Evolutionary conservation across 2,329 filamentous ascomycete genomes (phyloP).

Genomic region (Pseudocercospora cruenta): DNA sequence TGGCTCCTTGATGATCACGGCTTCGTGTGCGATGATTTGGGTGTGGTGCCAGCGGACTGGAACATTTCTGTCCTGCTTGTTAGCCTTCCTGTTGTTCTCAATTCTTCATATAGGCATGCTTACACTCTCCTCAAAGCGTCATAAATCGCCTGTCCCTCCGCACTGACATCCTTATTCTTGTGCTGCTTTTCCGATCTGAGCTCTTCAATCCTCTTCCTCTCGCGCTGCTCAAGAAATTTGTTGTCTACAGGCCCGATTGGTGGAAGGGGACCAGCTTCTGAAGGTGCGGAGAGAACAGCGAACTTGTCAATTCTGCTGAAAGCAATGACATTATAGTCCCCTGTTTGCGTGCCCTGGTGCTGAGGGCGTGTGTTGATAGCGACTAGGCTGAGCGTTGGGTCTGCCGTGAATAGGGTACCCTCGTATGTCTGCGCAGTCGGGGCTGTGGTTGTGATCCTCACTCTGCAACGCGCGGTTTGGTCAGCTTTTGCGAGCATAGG

Average conservation of each 20-base stretch:
- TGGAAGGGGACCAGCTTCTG: constrained; percentile 45
- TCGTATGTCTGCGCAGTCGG: constrained; percentile 58
- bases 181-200: constrained; percentile 62
- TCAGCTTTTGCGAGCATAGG: background rate
- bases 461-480: background rate
- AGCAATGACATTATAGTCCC: constrained; percentile 64
- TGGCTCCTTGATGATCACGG: constrained; percentile 61
- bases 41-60: constrained; percentile 63
- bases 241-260: constrained; percentile 58
- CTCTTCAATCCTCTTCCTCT: constrained; percentile 59
- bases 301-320: constrained; percentile 62
- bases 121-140: constrained; percentile 63
- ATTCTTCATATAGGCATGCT: too few species aligned
- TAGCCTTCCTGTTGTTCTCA: too few species aligned
- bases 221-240: constrained; percentile 57
- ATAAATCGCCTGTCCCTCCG: constrained; percentile 66
- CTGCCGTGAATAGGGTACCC: constrained; percentile 65
- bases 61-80: constrained; percentile 31
- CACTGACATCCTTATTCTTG: constrained; percentile 63
- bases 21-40: constrained; percentile 64
- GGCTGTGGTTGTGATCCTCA: constrained; percentile 58
- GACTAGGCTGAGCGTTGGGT: constrained; percentile 63
- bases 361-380: constrained; percentile 60
- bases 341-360: constrained; percentile 42
- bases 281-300: constrained; percentile 51